Evolutionary conservation across 2,329 filamentous ascomycete genomes (phyloP).

Genomic region (Raffaelea albimanens): DNA sequence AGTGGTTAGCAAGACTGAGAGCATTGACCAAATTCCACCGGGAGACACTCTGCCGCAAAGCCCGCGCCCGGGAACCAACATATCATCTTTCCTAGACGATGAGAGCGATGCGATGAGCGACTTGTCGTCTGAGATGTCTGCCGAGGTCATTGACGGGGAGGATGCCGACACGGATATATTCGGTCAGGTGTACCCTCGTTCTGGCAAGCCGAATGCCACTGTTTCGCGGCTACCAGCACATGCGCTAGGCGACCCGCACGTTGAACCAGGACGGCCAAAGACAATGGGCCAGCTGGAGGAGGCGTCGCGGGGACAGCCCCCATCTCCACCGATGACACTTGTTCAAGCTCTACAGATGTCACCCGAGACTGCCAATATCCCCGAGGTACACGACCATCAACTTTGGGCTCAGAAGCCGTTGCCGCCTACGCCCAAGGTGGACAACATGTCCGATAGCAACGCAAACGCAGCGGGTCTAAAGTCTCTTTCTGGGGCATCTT

Average conservation of each 20-base stretch:
- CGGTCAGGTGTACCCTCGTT: constrained; percentile 12
- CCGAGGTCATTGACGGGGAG: constrained; percentile 31
- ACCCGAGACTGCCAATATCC: constrained; percentile 26
- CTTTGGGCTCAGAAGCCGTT: constrained; percentile 34
- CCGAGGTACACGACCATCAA: constrained; percentile 30
- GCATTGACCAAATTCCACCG: constrained; percentile 33
- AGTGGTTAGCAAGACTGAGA: constrained; percentile 43
- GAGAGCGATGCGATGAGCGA: constrained; percentile 43
- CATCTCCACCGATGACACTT: constrained; percentile 38
- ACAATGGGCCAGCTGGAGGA: neutral
- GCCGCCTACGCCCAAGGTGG: constrained; percentile 32
- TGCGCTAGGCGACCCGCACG: constrained; percentile 20
- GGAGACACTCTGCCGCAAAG: constrained; percentile 21
- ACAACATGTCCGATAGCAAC: neutral
- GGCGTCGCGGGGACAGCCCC: constrained; percentile 19
- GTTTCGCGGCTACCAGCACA: constrained; percentile 26
- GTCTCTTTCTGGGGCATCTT: neutral
- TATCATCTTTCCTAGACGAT: constrained; percentile 36
- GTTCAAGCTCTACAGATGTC: constrained; percentile 36
- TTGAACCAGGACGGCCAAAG: constrained; percentile 6
- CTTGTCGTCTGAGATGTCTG: constrained; percentile 54
- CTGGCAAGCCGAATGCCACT: constrained; percentile 19
- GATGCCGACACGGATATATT: constrained; percentile 18
- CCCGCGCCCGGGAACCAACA: constrained; percentile 18
- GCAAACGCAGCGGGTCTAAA: neutral